phyloP scores from a whole-genome alignment of 768 basidiomycete species.

The Gymnopilus junonius region DNA sequence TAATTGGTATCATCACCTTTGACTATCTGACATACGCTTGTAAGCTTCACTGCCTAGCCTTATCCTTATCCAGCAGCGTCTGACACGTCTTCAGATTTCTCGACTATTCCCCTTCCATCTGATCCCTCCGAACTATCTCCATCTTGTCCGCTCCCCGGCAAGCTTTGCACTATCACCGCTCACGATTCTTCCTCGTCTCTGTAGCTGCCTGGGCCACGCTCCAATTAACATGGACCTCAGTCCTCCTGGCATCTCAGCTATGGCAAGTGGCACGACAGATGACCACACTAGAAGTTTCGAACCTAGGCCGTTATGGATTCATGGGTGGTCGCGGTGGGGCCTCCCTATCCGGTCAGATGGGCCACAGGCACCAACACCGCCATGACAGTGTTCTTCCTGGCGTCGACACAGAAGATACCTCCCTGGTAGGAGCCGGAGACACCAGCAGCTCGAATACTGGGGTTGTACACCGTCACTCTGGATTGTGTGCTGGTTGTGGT shows the following conservation, averaged over 20 bases:
- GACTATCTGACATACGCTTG: constrained; percentile 86
- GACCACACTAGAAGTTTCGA: constrained; percentile 95
- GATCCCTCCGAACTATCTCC: constrained; percentile 48
- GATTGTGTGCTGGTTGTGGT: constrained; percentile 46
- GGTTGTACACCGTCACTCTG: constrained; percentile 52
- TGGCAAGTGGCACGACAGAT: constrained; percentile 95
- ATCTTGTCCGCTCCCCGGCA: constrained; percentile 68
- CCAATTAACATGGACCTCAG: constrained; percentile 92
- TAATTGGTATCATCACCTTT: constrained; percentile 79
- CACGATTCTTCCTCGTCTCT: constrained; percentile 85
- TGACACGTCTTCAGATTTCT: constrained; percentile 52
- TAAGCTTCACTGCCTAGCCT: constrained; percentile 43
- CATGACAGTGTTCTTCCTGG: constrained; percentile 39
- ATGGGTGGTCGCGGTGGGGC: constrained; percentile 91
- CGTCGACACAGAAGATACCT: constrained; percentile 50
- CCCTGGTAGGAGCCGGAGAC: constrained; percentile 41
- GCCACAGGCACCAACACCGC: constrained; percentile 62
- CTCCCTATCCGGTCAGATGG: constrained; percentile 73
- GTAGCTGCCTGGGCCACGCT: constrained; percentile 87
- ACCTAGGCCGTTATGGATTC: constrained; percentile 93
- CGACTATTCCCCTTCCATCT: constrained; percentile 41
- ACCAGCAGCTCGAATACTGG: constrained; percentile 28
- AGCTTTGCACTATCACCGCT: constrained; percentile 72
- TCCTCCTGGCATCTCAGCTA: constrained; percentile 84
- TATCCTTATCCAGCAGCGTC: not conserved